Conservation (phyloP, 2,329 filamentous ascomycete genomes). For the Botrytis hyacinthi region DNA sequence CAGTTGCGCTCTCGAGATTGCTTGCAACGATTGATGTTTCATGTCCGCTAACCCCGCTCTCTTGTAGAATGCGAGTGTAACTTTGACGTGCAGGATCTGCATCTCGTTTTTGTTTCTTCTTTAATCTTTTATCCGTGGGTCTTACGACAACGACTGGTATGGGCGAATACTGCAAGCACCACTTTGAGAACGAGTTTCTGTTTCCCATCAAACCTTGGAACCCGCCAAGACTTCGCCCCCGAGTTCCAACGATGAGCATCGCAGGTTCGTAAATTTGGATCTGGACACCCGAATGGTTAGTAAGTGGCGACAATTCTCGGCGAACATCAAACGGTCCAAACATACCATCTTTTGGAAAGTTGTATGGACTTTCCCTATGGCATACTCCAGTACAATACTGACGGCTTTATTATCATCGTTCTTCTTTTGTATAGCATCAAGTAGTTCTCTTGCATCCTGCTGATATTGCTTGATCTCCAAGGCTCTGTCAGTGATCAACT, state of each 20-base stretch:
- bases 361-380: constrained; percentile 68
- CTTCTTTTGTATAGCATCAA: constrained; percentile 65
- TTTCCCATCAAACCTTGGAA: constrained; percentile 68
- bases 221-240: constrained; percentile 65
- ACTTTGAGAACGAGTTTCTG: constrained; percentile 63
- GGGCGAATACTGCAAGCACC: constrained; percentile 71
- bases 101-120: constrained; percentile 68
- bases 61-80: constrained; percentile 64
- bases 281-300: constrained; percentile 41
- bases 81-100: constrained; percentile 61
- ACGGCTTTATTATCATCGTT: constrained; percentile 70
- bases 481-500: constrained; percentile 58
- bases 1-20: constrained; percentile 34
- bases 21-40: constrained; percentile 35
- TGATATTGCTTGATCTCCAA: constrained; percentile 62
- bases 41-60: constrained; percentile 46
- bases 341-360: constrained; percentile 72
- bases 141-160: constrained; percentile 74
- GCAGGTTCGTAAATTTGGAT: constrained; percentile 73
- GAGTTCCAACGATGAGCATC: constrained; percentile 69
- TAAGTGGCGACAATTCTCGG: neutral
- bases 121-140: constrained; percentile 65
- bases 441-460: constrained; percentile 60
- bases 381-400: constrained; percentile 69
- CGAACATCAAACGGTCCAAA: constrained; percentile 19